Conservation (phyloP, 257 asterid species). For the Forsythia suspensa region DNA sequence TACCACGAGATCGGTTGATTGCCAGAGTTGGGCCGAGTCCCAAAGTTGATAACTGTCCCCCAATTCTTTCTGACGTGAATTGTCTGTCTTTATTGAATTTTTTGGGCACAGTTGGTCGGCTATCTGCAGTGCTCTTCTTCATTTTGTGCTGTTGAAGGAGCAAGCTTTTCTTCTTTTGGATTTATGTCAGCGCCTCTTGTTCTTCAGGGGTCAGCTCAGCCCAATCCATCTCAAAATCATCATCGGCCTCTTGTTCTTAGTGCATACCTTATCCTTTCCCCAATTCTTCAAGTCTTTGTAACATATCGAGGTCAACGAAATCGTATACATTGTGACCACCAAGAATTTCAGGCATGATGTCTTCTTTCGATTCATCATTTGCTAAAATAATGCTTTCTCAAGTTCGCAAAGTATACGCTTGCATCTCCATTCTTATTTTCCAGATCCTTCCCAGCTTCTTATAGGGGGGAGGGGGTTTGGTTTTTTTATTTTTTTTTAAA, state of each 20-base stretch:
- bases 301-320: conserved; percentile 84
- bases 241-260: conserved; percentile 68
- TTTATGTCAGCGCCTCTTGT: conserved; percentile 55
- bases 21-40: conserved; percentile 82
- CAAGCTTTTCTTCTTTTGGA: conserved; percentile 74
- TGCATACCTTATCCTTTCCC: conserved; percentile 75
- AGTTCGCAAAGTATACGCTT: conserved; percentile 90
- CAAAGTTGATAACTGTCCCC: conserved; percentile 61
- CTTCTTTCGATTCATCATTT: conserved; percentile 85
- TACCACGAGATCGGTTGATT: conserved; percentile 68
- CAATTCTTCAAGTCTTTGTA: conserved; percentile 82
- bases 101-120: conserved; percentile 78
- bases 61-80: conserved; percentile 75
- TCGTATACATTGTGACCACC: conserved; percentile 94
- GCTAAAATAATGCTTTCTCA: conserved; percentile 82
- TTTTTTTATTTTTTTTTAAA: no score
- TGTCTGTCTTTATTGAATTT: conserved; percentile 69
- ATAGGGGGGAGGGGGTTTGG: no score
- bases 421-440: conserved; percentile 97
- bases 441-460: conserved; percentile 76
- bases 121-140: conserved; percentile 84
- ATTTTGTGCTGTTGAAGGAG: conserved; percentile 77
- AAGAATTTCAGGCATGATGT: conserved; percentile 76
- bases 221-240: conserved; percentile 81
- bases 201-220: conserved; percentile 74